phyloP scores from a whole-genome alignment of 306 rosid genomes.

The Corylus americana region DNA sequence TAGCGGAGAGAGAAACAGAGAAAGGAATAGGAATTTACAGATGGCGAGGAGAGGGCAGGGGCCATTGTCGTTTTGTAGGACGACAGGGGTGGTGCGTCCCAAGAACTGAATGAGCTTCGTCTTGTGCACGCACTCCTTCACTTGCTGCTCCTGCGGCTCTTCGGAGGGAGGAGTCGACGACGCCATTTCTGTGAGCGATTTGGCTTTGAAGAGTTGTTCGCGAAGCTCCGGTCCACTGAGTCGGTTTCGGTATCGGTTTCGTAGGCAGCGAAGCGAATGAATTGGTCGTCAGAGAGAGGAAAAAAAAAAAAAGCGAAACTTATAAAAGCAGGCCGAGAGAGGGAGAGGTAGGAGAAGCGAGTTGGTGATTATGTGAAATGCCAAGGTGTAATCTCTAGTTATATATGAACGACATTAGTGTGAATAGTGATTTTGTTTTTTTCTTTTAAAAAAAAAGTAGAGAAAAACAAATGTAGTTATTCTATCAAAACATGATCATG shows the following conservation, averaged over 20 bases:
- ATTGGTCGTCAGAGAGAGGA: neutral
- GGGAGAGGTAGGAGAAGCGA: neutral
- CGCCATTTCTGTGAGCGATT: conserved; percentile 41
- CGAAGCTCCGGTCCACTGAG: neutral
- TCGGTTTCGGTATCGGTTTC: neutral
- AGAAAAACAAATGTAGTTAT: too few relatives aligned
- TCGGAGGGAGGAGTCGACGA: conserved; percentile 41
- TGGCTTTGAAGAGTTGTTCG: neutral
- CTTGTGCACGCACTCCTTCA: conserved; percentile 70
- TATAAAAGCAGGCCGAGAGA: neutral
- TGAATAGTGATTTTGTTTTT: too few relatives aligned
- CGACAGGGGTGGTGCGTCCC: conserved; percentile 86
- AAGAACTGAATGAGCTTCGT: conserved; percentile 87
- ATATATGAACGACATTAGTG: too few relatives aligned
- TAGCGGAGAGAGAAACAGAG: conserved; percentile 19
- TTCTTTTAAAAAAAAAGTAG: too few relatives aligned
- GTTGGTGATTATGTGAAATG: neutral
- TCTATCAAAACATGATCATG: too few relatives aligned
- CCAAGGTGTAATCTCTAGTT: too few relatives aligned
- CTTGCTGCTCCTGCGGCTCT: conserved; percentile 32
- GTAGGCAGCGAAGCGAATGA: neutral
- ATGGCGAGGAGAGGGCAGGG: conserved; percentile 99
- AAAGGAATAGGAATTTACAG: conserved; percentile 50
- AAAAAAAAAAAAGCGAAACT: neutral
- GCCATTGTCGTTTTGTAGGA: conserved; percentile 98